Evolutionary conservation across 192 early-diverging fungal genomes (phyloP).

Genomic region (Lobulomyces angularis): DNA sequence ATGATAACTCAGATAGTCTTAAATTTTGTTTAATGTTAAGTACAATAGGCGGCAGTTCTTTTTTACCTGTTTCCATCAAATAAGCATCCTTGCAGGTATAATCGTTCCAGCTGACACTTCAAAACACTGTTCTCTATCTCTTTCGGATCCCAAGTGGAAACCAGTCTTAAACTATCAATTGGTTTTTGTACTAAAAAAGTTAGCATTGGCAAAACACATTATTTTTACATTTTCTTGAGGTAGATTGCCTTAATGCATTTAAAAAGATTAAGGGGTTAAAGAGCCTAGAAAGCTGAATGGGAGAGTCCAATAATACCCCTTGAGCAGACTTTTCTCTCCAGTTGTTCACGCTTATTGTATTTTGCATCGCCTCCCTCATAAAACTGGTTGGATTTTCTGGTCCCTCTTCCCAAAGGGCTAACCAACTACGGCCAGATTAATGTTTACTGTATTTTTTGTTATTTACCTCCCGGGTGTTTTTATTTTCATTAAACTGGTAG

Average conservation of each 20-base stretch:
- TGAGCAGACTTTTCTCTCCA: constrained; percentile 8
- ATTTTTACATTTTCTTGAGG: constrained; percentile 28
- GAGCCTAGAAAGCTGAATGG: constrained; percentile 19
- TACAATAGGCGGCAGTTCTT: too few relatives aligned
- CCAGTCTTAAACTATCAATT: constrained; percentile 29
- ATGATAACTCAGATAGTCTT: constrained; percentile 16
- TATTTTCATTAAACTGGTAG: constrained; percentile 13
- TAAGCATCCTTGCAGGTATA: constrained; percentile 33
- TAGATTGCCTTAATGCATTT: constrained; percentile 38
- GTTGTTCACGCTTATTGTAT: constrained; percentile 12
- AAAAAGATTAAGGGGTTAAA: constrained; percentile 37
- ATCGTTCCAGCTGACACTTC: constrained; percentile 20
- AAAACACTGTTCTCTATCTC: constrained; percentile 7
- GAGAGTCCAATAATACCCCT: constrained; percentile 15
- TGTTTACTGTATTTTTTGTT: neutral
- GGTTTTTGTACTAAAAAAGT: constrained; percentile 20
- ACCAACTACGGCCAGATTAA: constrained; percentile 13
- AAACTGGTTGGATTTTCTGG: constrained; percentile 23
- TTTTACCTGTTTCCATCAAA: constrained; percentile 37
- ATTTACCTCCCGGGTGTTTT: constrained; percentile 24
- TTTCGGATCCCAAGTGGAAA: constrained; percentile 20
- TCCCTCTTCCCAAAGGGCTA: constrained; percentile 32
- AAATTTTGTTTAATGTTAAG: too few relatives aligned
- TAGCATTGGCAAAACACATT: neutral
- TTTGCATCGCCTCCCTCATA: constrained; percentile 22